Percentiles rank a stretch among this genome's conserved stretches.
phyloP scores from a whole-genome alignment of 2,329 filamentous ascomycete species.

The Rachicladosporium sp. region DNA sequence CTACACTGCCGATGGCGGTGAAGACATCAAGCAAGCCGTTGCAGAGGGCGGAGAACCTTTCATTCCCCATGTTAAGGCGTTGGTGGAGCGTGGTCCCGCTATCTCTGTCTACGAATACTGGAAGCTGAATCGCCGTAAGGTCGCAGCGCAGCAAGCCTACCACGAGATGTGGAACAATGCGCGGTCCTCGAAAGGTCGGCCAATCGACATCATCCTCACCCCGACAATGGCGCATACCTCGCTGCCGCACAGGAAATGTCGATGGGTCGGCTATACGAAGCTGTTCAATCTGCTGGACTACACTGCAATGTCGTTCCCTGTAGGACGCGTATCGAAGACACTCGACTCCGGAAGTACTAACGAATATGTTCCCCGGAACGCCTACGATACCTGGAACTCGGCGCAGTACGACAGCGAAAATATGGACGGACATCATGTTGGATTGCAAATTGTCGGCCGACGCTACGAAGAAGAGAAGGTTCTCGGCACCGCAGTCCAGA shows the following conservation, averaged over 20 bases:
- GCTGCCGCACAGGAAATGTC: conserved; percentile 31
- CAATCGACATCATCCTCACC: conserved; percentile 44
- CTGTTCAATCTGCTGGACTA: conserved; percentile 38
- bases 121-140: conserved; percentile 51
- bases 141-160: conserved; percentile 41
- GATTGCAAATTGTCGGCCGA: conserved; percentile 66
- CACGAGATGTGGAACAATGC: conserved; percentile 46
- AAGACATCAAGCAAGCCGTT: conserved; percentile 48
- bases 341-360: conserved; percentile 23
- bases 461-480: conserved; percentile 77
- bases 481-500: conserved; percentile 58
- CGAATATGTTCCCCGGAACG: conserved; percentile 36
- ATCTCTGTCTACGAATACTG: conserved; percentile 55
- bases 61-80: conserved; percentile 45
- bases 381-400: conserved; percentile 41
- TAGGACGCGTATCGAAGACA: conserved; percentile 33
- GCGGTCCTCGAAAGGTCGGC: conserved; percentile 29
- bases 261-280: conserved; percentile 22
- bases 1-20: conserved; percentile 51
- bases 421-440: conserved; percentile 77
- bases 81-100: conserved; percentile 40
- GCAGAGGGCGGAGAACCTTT: conserved; percentile 45
- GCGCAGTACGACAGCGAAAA: conserved; percentile 56
- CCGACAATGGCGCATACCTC: conserved; percentile 51
- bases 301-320: conserved; percentile 44